phyloP scores from a whole-genome alignment of 2,329 filamentous ascomycete species.

The Microsporum canis region DNA sequence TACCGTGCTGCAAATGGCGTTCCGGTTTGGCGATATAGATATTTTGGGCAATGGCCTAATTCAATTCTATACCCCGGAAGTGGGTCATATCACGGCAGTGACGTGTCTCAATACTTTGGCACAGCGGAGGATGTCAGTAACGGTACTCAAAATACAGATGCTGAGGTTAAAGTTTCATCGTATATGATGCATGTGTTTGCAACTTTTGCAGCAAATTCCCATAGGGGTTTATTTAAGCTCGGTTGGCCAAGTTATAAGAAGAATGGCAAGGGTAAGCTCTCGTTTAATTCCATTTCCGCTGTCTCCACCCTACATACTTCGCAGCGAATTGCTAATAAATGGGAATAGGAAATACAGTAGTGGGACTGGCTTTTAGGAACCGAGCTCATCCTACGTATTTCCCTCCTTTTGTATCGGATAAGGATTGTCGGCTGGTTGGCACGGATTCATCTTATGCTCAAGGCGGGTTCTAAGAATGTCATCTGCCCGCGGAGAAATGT shows the following conservation, averaged over 20 bases:
- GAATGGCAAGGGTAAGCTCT: not conserved
- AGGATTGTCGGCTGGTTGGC: not conserved
- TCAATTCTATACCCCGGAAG: conserved; percentile 14
- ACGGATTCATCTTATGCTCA: not conserved
- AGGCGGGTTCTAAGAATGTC: not conserved
- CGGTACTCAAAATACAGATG: conserved; percentile 47
- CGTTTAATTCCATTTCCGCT: not conserved
- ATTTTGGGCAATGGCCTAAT: conserved; percentile 22
- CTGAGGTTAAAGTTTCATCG: conserved; percentile 38
- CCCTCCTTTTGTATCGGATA: not conserved
- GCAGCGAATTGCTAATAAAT: not conserved
- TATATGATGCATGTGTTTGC: conserved; percentile 20
- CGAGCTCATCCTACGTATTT: not conserved
- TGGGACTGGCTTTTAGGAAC: not conserved
- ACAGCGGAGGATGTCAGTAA: conserved; percentile 19
- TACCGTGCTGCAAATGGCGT: conserved; percentile 14
- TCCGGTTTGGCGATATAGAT: conserved; percentile 21
- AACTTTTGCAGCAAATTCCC: conserved; percentile 24
- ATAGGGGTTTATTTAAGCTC: conserved; percentile 17
- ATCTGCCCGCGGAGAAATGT: not conserved
- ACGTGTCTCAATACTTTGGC: conserved; percentile 25
- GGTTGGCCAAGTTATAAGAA: not conserved
- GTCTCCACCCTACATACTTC: not conserved
- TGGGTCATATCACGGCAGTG: conserved; percentile 17
- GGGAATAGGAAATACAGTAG: not conserved